Evolutionary conservation across 2,329 filamentous ascomycete species (phyloP).

Genomic region (Clarireedia monteithiana): DNA sequence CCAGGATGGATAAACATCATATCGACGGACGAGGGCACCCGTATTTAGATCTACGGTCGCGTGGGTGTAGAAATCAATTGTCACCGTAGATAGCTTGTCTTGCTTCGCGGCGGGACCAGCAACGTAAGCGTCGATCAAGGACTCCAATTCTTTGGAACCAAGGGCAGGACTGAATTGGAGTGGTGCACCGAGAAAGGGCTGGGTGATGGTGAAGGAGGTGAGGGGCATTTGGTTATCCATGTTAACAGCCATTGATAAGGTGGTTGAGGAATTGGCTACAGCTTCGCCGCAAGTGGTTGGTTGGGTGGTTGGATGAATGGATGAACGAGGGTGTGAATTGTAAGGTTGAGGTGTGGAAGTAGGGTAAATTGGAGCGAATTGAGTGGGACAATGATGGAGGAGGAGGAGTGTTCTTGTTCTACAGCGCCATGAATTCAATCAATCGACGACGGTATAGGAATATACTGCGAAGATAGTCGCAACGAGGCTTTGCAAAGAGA

Average conservation of each 20-base stretch:
- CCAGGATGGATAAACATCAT: constrained; percentile 30
- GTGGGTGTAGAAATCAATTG: constrained; percentile 52
- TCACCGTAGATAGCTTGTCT: constrained; percentile 50
- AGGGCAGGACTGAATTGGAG: constrained; percentile 62
- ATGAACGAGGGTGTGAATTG: not conserved
- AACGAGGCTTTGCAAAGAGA: no score
- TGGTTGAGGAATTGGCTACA: not conserved
- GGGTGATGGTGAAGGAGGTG: constrained; percentile 41
- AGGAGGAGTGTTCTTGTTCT: no score
- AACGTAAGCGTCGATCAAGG: constrained; percentile 51
- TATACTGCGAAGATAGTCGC: no score
- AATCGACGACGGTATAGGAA: no score
- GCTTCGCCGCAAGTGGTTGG: not conserved
- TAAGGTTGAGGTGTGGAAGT: no score
- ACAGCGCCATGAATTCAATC: no score
- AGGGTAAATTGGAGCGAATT: no score
- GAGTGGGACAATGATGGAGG: no score
- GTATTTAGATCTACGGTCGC: constrained; percentile 50
- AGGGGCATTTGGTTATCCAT: constrained; percentile 3
- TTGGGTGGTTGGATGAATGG: not conserved
- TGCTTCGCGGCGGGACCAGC: constrained; percentile 44
- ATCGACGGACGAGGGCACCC: constrained; percentile 45
- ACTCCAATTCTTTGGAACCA: constrained; percentile 52
- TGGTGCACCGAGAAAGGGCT: constrained; percentile 47
- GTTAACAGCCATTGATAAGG: not conserved